Evolutionary conservation across 2,329 filamentous ascomycete genomes (phyloP).

Genomic region (Trichoderma cornu-damae): DNA sequence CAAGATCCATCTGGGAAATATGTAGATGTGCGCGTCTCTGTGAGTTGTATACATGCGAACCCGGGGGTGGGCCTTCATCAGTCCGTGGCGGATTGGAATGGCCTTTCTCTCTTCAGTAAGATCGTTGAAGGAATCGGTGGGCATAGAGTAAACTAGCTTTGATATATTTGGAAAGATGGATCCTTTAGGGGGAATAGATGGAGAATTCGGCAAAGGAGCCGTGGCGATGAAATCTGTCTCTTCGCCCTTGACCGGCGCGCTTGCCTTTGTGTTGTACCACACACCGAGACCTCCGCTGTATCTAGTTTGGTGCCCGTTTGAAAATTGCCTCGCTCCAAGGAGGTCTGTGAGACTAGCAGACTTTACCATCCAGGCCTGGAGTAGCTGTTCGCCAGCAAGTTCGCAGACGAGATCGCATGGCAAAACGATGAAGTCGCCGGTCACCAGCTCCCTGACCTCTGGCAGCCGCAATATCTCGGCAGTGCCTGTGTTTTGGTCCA

Average conservation of each 20-base stretch:
- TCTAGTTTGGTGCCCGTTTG: conserved; percentile 35
- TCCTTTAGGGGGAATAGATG: conserved; percentile 42
- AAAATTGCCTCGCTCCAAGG: conserved; percentile 44
- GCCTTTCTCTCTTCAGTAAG: conserved; percentile 69
- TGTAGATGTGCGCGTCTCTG: conserved; percentile 89
- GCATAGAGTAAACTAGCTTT: conserved; percentile 79
- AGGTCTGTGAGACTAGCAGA: conserved; percentile 63
- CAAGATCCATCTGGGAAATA: conserved; percentile 88
- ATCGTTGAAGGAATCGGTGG: conserved; percentile 84
- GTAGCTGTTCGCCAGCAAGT: conserved; percentile 71
- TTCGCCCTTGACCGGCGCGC: conserved; percentile 75
- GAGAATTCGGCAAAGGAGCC: conserved; percentile 57
- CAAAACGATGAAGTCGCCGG: conserved; percentile 80
- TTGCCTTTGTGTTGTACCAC: conserved; percentile 80
- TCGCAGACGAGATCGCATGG: conserved; percentile 94
- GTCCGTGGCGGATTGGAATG: conserved; percentile 67
- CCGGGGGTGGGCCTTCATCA: conserved; percentile 68
- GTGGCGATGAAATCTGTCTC: conserved; percentile 90
- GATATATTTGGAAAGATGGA: conserved; percentile 64
- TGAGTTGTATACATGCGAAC: conserved; percentile 78
- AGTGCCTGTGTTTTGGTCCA: conserved; percentile 82
- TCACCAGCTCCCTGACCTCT: conserved; percentile 73
- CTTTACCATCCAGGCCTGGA: conserved; percentile 90
- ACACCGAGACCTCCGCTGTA: conserved; percentile 78
- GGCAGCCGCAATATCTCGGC: conserved; percentile 81